These are phyloP conservation scores for Plasmopara viticola DNA, from an alignment of 352 stramenopile species.

Conservation along the genomic window DNA sequence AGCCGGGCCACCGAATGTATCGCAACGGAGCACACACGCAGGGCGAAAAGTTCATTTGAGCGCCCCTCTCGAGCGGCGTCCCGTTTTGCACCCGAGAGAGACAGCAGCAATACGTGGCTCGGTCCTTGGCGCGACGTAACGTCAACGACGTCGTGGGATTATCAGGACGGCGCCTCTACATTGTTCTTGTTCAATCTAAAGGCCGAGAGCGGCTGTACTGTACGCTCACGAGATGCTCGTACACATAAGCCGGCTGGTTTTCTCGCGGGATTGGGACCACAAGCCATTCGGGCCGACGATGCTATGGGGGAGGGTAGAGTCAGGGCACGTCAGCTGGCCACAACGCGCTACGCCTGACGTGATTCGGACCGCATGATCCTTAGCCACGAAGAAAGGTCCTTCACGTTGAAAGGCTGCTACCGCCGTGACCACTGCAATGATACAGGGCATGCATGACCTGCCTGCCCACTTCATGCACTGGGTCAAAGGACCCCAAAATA, in stretches of 20 bases:
- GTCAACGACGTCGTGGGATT: constrained; percentile 20
- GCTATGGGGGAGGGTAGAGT: not conserved
- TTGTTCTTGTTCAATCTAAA: constrained; percentile 1
- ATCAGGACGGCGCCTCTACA: constrained; percentile 25
- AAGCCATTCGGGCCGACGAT: not conserved
- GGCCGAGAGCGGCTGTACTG: too few relatives aligned
- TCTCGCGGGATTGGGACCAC: not conserved
- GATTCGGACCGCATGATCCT: too few relatives aligned
- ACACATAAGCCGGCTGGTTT: not conserved
- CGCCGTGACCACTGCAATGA: too few relatives aligned
- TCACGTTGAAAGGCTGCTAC: too few relatives aligned
- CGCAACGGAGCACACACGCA: constrained; percentile 6
- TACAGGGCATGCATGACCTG: too few relatives aligned
- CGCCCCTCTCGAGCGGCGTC: constrained; percentile 6
- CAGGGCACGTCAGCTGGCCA: too few relatives aligned
- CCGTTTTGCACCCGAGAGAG: constrained; percentile 17
- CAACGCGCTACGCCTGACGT: too few relatives aligned
- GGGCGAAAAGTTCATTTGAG: constrained; percentile 19
- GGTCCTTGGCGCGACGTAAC: constrained; percentile 19
- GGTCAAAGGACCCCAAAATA: too few relatives aligned
- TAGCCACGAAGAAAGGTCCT: too few relatives aligned
- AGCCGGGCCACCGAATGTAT: constrained; percentile 28
- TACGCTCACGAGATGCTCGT: not conserved
- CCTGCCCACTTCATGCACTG: too few relatives aligned
- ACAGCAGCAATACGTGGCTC: constrained; percentile 7